These are phyloP conservation scores for Apiosordaria backusii DNA, from an alignment of 495 filamentous ascomycete genomes.

Conservation along the genomic window DNA sequence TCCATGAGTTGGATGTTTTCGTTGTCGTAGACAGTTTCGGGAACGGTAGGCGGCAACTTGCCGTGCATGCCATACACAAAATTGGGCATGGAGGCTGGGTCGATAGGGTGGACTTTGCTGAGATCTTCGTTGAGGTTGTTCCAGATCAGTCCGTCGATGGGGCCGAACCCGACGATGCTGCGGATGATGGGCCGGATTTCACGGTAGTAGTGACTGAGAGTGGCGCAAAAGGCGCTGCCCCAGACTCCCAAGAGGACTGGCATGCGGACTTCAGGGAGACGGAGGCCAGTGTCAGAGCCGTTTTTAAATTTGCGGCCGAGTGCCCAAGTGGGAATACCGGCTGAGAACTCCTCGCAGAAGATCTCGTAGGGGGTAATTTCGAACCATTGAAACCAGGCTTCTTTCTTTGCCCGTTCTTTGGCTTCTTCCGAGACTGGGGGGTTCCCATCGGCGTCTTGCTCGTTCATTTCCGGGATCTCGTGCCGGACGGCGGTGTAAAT, in stretches of 20 bases:
- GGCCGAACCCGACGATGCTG: constrained; percentile 66
- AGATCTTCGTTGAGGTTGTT: constrained; percentile 77
- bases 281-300: constrained; percentile 58
- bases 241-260: constrained; percentile 86
- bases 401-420: constrained; percentile 62
- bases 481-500: constrained; percentile 95
- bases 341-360: constrained; percentile 83
- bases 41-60: constrained; percentile 66
- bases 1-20: constrained; percentile 87
- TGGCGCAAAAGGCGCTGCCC: constrained; percentile 94
- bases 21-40: constrained; percentile 65
- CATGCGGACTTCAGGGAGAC: constrained; percentile 75
- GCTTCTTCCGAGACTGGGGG: constrained; percentile 41
- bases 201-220: constrained; percentile 90
- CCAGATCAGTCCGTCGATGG: constrained; percentile 81
- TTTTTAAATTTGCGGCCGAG: constrained; percentile 76
- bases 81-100: constrained; percentile 85
- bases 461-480: constrained; percentile 73
- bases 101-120: constrained; percentile 85
- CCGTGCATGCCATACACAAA: constrained; percentile 75
- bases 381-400: constrained; percentile 98
- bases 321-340: constrained; percentile 93
- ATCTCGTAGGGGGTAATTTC: constrained; percentile 95
- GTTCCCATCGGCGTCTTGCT: constrained; percentile 44
- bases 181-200: constrained; percentile 79